Base-by-base conservation (phyloP, 441 rosid genomes). In the Macaranga tanarius region DNA sequence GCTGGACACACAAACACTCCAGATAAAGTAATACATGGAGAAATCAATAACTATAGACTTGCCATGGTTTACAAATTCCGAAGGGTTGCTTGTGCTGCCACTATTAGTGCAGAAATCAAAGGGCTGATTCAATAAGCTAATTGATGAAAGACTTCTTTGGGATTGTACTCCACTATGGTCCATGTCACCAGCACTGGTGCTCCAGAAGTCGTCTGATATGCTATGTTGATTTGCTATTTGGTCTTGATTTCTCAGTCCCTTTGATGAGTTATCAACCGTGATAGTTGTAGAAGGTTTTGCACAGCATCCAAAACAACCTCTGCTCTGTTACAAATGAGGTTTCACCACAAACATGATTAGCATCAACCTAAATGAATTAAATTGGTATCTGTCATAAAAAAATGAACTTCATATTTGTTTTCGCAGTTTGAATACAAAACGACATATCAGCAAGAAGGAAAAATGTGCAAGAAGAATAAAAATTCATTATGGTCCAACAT, bases 261-360 rank as follows among this genome's bases (percentile, higher is more conserved):
- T 88, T 54, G 92, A 77, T 12, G 86, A 85, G 73, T 82, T 85
- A 79, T 85, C 86, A 72, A 78, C 85, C 31, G 83, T 74, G 40
- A 76, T 80, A 76, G 76, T 65, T 68, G 78, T 66, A 52, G 86
- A 72, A 55, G 86, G 82, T 78, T 85, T 87, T 63, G 65, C 71
- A 76, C 79, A 83, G 87, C 91, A 82, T 79, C 92, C 89, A 83
- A 89, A 86, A 87, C 96, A 90, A 84, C 93, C 89, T 90, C 98
- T 88, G 91, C 88, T 82, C 97, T 90, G 97, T 87, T 86, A 66
- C 86, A 88, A 86, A 86, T 79, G 79, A 84, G 86, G 80, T 70
- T 76, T 61, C 56, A 65, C 77, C 77, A 69, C 23, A 73, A 76
- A 74, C 31, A 72, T 70, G 84, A 80, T 81, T 75, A 85, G 81